A percentile compares a stretch with the other conserved stretches of the same genome.
Conservation (phyloP, 768 basidiomycete species). For the Serpula lacrymans region DNA sequence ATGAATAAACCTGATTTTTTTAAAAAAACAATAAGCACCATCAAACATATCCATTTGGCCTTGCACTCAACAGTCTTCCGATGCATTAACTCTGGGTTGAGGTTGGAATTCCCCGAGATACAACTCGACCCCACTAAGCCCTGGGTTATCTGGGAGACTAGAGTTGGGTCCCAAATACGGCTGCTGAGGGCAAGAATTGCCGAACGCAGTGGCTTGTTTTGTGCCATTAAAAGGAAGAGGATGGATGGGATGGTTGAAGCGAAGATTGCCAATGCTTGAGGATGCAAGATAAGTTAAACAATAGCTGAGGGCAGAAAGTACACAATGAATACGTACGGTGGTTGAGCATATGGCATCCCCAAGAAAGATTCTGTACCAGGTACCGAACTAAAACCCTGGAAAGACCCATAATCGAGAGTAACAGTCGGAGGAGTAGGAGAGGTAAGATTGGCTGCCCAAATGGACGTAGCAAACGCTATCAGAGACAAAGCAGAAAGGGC, state of each 20-base stretch:
- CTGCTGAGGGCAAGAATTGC: slow-evolving; percentile 38
- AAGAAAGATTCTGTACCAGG: slow-evolving; percentile 12
- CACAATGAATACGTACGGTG: slow-evolving; percentile 11
- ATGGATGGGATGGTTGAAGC: slow-evolving; percentile 13
- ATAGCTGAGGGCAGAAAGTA: too few species aligned
- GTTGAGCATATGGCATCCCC: slow-evolving; percentile 14
- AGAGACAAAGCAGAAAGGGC: too few species aligned
- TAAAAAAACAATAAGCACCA: too few species aligned
- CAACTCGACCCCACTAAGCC: slow-evolving; percentile 1
- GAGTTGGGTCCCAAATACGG: slow-evolving; percentile 3
- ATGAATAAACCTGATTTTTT: slow-evolving; percentile 6
- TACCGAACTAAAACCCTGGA: slow-evolving; percentile 12
- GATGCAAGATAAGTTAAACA: too few species aligned
- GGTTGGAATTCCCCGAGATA: slow-evolving; percentile 7
- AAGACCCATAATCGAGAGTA: slow-evolving; percentile 15
- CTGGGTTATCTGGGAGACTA: slow-evolving; percentile 8
- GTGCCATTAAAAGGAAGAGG: slow-evolving; percentile 28
- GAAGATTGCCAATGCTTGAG: slow-evolving; percentile 13
- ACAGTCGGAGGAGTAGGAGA: too few species aligned
- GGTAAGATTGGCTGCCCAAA: too few species aligned
- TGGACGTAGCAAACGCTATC: too few species aligned
- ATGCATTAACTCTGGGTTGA: slow-evolving; percentile 2
- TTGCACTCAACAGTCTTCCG: slow-evolving; percentile 15
- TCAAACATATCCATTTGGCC: too few species aligned
- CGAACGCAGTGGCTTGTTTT: slow-evolving; percentile 29